A percentile compares a stretch with the other conserved stretches of the same genome.
phyloP scores from a whole-genome alignment of 2,329 filamentous ascomycete genomes.

The Microascus cirrosus region DNA sequence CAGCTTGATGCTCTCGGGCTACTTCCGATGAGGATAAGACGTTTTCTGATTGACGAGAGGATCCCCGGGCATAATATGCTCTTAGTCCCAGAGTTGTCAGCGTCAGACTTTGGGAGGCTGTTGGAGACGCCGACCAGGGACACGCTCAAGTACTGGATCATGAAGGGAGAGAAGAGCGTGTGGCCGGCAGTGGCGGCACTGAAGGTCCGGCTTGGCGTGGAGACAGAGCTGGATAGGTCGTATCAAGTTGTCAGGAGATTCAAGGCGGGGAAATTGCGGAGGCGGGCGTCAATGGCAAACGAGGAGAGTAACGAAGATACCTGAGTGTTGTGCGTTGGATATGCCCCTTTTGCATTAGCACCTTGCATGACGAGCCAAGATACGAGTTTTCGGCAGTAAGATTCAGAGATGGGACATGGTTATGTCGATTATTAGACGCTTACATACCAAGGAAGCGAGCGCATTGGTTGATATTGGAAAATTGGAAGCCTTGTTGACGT shows the following conservation, averaged over 20 bases:
- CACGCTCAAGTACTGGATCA: constrained; percentile 74
- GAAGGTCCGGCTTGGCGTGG: constrained; percentile 71
- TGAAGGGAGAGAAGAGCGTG: constrained; percentile 72
- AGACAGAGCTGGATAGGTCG: constrained; percentile 76
- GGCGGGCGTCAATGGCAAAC: constrained; percentile 21
- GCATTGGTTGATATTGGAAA: too few species aligned
- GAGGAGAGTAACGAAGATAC: neutral
- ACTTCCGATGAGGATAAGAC: constrained; percentile 57
- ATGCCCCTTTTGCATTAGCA: too few species aligned
- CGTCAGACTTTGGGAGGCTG: constrained; percentile 62
- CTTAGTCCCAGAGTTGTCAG: constrained; percentile 67
- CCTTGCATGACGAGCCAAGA: too few species aligned
- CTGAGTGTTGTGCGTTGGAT: neutral
- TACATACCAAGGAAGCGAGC: too few species aligned
- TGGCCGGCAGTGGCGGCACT: constrained; percentile 84
- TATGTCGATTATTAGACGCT: too few species aligned
- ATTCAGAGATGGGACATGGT: too few species aligned
- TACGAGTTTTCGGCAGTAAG: too few species aligned
- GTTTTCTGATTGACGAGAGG: constrained; percentile 73
- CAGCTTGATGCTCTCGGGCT: constrained; percentile 71
- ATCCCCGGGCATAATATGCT: constrained; percentile 70
- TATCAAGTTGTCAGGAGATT: constrained; percentile 63
- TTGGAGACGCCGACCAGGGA: constrained; percentile 73
- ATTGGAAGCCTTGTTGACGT: too few species aligned
- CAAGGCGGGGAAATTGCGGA: constrained; percentile 37